Base-by-base conservation (phyloP, 2,329 filamentous ascomycete species). In the Capronia americana region DNA sequence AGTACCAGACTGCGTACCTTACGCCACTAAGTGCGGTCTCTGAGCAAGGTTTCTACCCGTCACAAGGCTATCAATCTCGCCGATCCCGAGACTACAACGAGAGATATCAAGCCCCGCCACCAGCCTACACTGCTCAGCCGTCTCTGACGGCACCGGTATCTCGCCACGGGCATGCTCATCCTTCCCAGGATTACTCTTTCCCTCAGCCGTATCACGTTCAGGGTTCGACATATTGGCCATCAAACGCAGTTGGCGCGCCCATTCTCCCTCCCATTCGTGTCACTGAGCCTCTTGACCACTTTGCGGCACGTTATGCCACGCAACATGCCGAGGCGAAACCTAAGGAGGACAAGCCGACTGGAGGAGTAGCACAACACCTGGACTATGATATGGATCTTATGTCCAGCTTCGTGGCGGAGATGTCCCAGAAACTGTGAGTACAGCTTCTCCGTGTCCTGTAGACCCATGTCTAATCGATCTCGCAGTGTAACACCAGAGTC, bases 301-400 rank as follows among this genome's bases (percentile, higher is more conserved):
- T 68, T 46, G 28, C 65, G 28, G 30, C 54, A 30, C 69, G 70
- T 48, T 70, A 67, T 51, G 54, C 60, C 14, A 75, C 77, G 63
- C 73, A 75, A 38, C 77, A 76, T 60, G 73, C 70, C 28, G 76
- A 79, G 64, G 73, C 77, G 57, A 75, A 74, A 51, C 77, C 75
- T 28, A 89, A 88, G 77, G 87, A 89, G 73, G 87, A 89, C 72
- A 89, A 88, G 77, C 81, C 86, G n/a, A 86, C 86, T 63, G 93
- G 93, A 77, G 93, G 93, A 74, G 93, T 97, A 46, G 95, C 93
- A 74, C 92, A 92, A 75, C 91, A 96, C 81, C 87, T 97, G 80
- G 93, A 97, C 83, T 97, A 97, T 79, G 93, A 97, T 80, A 94
- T 97, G 88, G 92, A 96, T 77, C 85, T 91, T 79, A 97, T 97